Percentiles rank a stretch among this genome's conserved stretches.
phyloP scores from a whole-genome alignment of 2,329 filamentous ascomycete species.

The Colletotrichum somersetense region DNA sequence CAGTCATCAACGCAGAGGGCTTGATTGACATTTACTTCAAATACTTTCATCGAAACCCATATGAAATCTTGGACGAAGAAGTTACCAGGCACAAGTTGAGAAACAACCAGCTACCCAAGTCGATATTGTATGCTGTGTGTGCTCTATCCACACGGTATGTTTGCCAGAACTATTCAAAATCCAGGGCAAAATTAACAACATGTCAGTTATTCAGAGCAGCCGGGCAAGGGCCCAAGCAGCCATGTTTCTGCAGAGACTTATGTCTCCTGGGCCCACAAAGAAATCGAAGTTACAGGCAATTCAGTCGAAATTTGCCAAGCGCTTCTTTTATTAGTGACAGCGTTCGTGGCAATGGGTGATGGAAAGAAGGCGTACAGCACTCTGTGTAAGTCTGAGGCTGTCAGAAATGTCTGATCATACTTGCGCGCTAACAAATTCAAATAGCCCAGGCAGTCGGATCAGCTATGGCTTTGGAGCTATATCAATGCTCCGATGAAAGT shows the following conservation, averaged over 20 bases:
- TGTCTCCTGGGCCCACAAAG: slow-evolving; percentile 24
- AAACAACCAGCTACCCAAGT: slow-evolving; percentile 29
- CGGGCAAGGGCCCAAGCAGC: slow-evolving; percentile 28
- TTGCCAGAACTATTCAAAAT: no score
- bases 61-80: slow-evolving; percentile 28
- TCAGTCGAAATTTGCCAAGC: slow-evolving; percentile 31
- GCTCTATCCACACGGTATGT: slow-evolving; percentile 33
- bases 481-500: slow-evolving; percentile 4
- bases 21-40: slow-evolving; percentile 33
- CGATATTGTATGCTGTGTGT: slow-evolving; percentile 25
- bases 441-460: slow-evolving; percentile 29
- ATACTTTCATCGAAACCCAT: slow-evolving; percentile 28
- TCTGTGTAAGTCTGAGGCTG: slow-evolving; percentile 7
- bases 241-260: slow-evolving; percentile 33
- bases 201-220: slow-evolving; percentile 18
- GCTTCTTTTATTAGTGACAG: slow-evolving; percentile 18
- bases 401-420: rapidly evolving
- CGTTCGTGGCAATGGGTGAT: slow-evolving; percentile 25
- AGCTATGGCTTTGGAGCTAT: slow-evolving; percentile 24
- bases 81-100: slow-evolving; percentile 8
- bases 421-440: background rate
- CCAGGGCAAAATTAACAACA: background rate
- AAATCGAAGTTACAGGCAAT: slow-evolving; percentile 8
- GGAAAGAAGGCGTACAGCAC: slow-evolving; percentile 16
- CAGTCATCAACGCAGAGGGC: slow-evolving; percentile 28